Conservation (phyloP, 2,329 filamentous ascomycete genomes). For the Trichoderma aggressivum region DNA sequence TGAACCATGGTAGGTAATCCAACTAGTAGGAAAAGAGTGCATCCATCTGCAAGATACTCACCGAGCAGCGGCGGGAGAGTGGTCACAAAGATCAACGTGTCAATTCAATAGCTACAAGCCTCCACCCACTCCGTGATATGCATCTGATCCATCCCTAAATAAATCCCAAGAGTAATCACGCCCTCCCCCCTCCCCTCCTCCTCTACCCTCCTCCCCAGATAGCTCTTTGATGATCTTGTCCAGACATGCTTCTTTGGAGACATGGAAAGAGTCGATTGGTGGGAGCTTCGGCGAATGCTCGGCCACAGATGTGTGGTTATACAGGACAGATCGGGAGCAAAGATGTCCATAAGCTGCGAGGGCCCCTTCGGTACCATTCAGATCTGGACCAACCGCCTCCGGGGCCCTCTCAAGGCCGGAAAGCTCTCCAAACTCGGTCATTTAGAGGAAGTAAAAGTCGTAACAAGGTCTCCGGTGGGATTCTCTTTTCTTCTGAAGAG, state of each 20-base stretch:
- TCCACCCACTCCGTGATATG: neutral
- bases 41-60: too few relatives aligned
- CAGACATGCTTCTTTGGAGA: constrained; percentile 29
- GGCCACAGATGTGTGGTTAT: constrained; percentile 33
- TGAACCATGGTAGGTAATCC: too few relatives aligned
- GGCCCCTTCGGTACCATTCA: constrained; percentile 46
- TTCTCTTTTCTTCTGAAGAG: neutral
- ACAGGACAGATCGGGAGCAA: constrained; percentile 45
- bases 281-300: constrained; percentile 41
- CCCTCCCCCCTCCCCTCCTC: constrained; percentile 78
- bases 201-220: constrained; percentile 62
- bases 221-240: constrained; percentile 60
- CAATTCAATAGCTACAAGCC: neutral
- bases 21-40: too few relatives aligned
- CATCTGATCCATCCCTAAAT: neutral
- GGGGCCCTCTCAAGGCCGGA: constrained; percentile 33
- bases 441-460: neutral
- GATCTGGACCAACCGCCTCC: constrained; percentile 40
- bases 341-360: constrained; percentile 45
- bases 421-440: neutral
- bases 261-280: constrained; percentile 41
- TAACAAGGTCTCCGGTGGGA: neutral
- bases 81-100: too few relatives aligned
- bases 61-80: too few relatives aligned
- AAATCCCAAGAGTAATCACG: constrained; percentile 72